phyloP scores from a whole-genome alignment of 352 stramenopile species.

The Phytophthora meadii region DNA sequence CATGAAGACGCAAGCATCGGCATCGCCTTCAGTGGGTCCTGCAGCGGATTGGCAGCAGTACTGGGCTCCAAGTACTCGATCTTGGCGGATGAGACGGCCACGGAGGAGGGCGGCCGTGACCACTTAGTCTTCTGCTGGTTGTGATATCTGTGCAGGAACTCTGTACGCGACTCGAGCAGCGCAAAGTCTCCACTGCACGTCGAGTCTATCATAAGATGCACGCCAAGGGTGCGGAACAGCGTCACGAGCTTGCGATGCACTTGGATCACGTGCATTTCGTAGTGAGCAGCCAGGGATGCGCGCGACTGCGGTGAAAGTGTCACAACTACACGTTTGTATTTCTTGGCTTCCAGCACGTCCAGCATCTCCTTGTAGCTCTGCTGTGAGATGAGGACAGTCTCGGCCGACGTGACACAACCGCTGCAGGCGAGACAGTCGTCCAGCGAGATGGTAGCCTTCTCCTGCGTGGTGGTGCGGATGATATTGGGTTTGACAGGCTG shows the following conservation, averaged over 20 bases:
- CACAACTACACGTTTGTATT: slow-evolving; percentile 76
- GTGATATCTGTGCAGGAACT: slow-evolving; percentile 88
- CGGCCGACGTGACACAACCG: slow-evolving; percentile 97
- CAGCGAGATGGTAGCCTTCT: slow-evolving; percentile 94
- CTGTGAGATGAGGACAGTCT: slow-evolving; percentile 98
- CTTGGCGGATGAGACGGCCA: slow-evolving; percentile 70
- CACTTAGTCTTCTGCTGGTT: slow-evolving; percentile 82
- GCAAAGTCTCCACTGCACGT: slow-evolving; percentile 92
- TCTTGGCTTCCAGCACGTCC: slow-evolving; percentile 52
- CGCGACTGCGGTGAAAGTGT: slow-evolving; percentile 90
- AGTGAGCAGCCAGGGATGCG: slow-evolving; percentile 88
- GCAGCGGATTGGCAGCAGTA: slow-evolving; percentile 56
- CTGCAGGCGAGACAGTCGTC: slow-evolving; percentile 97
- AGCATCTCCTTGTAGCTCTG: slow-evolving; percentile 93
- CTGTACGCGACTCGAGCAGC: slow-evolving; percentile 92
- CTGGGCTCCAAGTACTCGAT: slow-evolving; percentile 74
- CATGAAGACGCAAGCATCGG: slow-evolving; percentile 97
- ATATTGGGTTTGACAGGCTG: slow-evolving; percentile 68
- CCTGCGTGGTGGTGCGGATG: slow-evolving; percentile 74
- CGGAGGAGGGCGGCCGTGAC: slow-evolving; percentile 68
- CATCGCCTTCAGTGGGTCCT: slow-evolving; percentile 73
- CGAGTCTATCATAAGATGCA: slow-evolving; percentile 93
- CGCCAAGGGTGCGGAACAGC: slow-evolving; percentile 82
- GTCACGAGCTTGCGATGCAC: slow-evolving; percentile 83
- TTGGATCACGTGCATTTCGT: slow-evolving; percentile 62